These are phyloP conservation scores for Cytidiella melzeri DNA, from an alignment of 768 basidiomycete species.

Conservation along the genomic window DNA sequence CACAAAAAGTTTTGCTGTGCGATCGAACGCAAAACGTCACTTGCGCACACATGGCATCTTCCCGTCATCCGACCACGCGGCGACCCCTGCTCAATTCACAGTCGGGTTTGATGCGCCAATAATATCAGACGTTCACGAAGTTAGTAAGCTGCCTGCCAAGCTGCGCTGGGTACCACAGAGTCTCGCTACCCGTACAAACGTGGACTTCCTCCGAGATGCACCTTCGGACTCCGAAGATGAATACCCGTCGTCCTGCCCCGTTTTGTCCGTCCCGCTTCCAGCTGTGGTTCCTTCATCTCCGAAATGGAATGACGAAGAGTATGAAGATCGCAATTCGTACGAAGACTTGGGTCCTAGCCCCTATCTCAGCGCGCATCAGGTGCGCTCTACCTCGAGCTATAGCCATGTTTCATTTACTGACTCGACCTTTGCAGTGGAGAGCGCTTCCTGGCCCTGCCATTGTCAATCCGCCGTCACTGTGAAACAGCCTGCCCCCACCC, in stretches of 20 bases:
- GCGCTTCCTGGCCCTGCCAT: constrained; percentile 31
- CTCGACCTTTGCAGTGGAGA: constrained; percentile 25
- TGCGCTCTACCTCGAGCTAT: constrained; percentile 13
- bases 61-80: constrained; percentile 22
- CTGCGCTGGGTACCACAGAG: constrained; percentile 38
- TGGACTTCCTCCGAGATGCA: constrained; percentile 24
- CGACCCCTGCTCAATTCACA: constrained; percentile 26
- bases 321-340: constrained; percentile 31
- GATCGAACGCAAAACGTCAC: constrained; percentile 78
- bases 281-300: constrained; percentile 26
- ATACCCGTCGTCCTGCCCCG: constrained; percentile 26
- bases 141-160: constrained; percentile 30
- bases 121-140: constrained; percentile 37
- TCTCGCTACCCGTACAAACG: constrained; percentile 27
- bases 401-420: neutral
- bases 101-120: constrained; percentile 42
- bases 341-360: constrained; percentile 23
- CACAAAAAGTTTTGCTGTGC: constrained; percentile 64
- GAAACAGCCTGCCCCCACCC: neutral
- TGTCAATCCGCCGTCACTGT: constrained; percentile 15
- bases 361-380: constrained; percentile 31
- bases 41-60: constrained; percentile 68
- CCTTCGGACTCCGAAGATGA: constrained; percentile 26
- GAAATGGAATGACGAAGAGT: constrained; percentile 26
- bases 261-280: constrained; percentile 32